A percentile compares a stretch with the other conserved stretches of the same genome.
These are phyloP conservation scores for Microbotryum silenes-acaulis DNA, from an alignment of 1,284 basidiomycete species.

Conservation along the genomic window DNA sequence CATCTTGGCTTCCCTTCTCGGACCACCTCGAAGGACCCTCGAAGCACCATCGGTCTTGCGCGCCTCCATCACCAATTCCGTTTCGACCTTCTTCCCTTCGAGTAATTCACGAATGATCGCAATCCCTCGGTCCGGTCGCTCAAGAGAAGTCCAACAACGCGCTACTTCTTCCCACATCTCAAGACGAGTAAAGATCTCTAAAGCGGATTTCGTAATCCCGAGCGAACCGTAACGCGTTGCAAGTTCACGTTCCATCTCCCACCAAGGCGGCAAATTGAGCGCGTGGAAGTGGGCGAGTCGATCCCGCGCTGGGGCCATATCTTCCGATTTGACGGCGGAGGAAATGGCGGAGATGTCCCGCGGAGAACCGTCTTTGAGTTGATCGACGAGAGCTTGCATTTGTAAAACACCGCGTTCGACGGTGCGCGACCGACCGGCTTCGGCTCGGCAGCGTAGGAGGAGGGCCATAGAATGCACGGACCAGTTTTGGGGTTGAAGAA, in stretches of 20 bases:
- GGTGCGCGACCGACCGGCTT: constrained; percentile 75
- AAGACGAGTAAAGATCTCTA: constrained; percentile 82
- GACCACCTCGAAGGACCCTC: constrained; percentile 19
- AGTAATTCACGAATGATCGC: constrained; percentile 72
- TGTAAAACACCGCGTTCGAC: constrained; percentile 82
- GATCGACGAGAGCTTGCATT: constrained; percentile 85
- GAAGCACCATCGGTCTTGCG: constrained; percentile 51
- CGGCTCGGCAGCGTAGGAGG: constrained; percentile 77
- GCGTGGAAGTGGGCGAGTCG: constrained; percentile 69
- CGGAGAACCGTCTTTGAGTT: constrained; percentile 57
- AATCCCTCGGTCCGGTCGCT: constrained; percentile 66
- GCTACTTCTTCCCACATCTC: constrained; percentile 98
- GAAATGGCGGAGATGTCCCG: constrained; percentile 47
- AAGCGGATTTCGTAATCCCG: constrained; percentile 75
- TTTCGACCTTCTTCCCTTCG: constrained; percentile 70
- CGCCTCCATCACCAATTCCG: constrained; percentile 57
- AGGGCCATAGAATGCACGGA: constrained; percentile 89
- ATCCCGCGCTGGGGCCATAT: constrained; percentile 45
- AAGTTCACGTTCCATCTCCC: constrained; percentile 85
- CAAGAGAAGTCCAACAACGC: constrained; percentile 70
- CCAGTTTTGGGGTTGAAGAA: constrained; percentile 84
- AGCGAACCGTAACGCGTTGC: constrained; percentile 70
- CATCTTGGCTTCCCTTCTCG: constrained; percentile 73
- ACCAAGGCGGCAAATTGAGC: constrained; percentile 71
- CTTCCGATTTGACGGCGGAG: constrained; percentile 35